A percentile compares a stretch with the other conserved stretches of the same genome.
phyloP scores from a whole-genome alignment of 305 asterid species.

The Rubia balearica region DNA sequence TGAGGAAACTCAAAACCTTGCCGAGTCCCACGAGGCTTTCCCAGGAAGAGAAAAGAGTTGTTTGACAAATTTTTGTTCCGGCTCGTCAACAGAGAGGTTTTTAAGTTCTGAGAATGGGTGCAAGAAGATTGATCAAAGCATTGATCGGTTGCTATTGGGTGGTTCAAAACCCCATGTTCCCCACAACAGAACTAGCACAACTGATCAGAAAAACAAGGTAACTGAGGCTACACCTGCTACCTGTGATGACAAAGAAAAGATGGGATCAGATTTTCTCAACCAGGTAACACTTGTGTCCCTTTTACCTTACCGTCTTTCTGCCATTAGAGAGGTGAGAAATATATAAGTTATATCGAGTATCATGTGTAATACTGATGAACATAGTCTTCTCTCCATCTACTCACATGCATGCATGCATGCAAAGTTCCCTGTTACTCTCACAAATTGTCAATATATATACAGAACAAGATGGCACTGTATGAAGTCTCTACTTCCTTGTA shows the following conservation, averaged over 20 bases:
- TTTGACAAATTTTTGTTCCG: slow-evolving; percentile 5
- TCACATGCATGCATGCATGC: neutral
- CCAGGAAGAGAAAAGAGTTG: slow-evolving; percentile 7
- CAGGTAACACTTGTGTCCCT: slow-evolving; percentile 44
- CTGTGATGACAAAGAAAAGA: slow-evolving; percentile 41
- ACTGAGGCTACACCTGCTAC: slow-evolving; percentile 26
- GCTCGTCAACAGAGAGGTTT: no score
- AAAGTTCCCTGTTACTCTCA: neutral
- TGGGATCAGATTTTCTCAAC: slow-evolving; percentile 66
- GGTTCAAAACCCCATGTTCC: slow-evolving; percentile 15
- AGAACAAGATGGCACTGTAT: neutral
- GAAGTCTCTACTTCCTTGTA: neutral
- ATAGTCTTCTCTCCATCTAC: neutral
- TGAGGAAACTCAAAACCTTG: slow-evolving; percentile 28
- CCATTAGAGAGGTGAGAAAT: neutral
- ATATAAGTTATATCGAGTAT: neutral
- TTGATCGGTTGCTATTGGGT: slow-evolving; percentile 23
- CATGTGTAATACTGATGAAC: neutral
- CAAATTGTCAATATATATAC: neutral
- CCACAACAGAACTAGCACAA: slow-evolving; percentile 23
- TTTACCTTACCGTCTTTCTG: neutral
- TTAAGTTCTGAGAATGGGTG: slow-evolving; percentile 21
- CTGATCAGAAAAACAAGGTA: slow-evolving; percentile 25
- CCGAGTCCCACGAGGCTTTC: slow-evolving; percentile 21
- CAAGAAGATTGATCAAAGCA: slow-evolving; percentile 29